These are phyloP conservation scores for Wallacemonas collosoma DNA, from an alignment of 208 protist genomes.

Conservation along the genomic window DNA sequence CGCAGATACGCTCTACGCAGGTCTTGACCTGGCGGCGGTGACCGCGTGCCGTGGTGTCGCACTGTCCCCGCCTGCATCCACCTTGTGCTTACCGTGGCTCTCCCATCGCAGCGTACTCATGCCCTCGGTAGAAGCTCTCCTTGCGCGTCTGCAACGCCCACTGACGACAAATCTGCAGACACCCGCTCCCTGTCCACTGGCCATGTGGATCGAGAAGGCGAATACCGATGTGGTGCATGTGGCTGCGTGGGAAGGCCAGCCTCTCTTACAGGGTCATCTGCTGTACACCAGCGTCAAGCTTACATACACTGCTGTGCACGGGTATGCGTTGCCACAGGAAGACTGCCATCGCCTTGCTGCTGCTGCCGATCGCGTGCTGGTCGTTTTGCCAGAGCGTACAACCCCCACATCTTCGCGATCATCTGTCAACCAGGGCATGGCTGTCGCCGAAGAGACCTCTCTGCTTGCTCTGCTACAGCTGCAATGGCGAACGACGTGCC, in stretches of 20 bases:
- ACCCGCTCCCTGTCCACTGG: neutral
- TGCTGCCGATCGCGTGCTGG: neutral
- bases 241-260: neutral
- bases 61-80: neutral
- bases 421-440: no score
- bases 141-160: no score
- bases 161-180: neutral
- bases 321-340: neutral
- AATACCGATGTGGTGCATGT: neutral
- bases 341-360: neutral
- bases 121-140: no score
- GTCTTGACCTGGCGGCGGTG: neutral
- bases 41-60: neutral
- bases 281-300: neutral
- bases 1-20: slow-evolving; percentile 27
- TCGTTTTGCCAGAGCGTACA: neutral
- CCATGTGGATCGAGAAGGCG: neutral
- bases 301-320: neutral
- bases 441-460: no score
- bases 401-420: neutral
- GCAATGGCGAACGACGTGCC: neutral
- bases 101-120: no score
- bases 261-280: neutral
- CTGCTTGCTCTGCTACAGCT: neutral
- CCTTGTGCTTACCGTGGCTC: no score